Base-by-base conservation (phyloP, 2,329 filamentous ascomycete genomes). In the Elsinoe arachidis region DNA sequence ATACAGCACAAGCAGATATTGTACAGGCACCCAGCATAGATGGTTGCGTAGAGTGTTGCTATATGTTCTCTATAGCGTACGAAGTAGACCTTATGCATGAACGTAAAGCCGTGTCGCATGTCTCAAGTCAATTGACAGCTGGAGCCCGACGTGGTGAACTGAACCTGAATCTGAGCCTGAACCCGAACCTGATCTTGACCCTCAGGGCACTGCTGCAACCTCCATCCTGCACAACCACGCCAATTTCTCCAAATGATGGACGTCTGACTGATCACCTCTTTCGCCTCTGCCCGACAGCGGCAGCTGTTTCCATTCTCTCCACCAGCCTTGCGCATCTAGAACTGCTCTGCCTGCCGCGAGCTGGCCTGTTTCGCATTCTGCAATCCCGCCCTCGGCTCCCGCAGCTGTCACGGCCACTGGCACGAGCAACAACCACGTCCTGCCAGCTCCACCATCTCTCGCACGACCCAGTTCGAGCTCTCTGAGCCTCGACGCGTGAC, bases 341-440 rank as follows among this genome's bases (percentile, higher is more conserved):
- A 37, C 33, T 10, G 33, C 15, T 17, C 38, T 34, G 33, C n/a
- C 33, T 39, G 33, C 35, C 19, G 12, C 49, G 12, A 53, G 11
- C 19, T 39, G 15, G 49, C 30, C 49, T 46, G 35, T 53, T 53
- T 38, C 49, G 19, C 49, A 26, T 39, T 21, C 49, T 37, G 17
- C 49, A 35, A 19, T 53, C 49, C 49, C 34, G 49, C 38, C 26
- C 49, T 53, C 34, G 33, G 49, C 49, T 53, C 12, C 49, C 49
- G 49, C 35, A 15, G n/a, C 26, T 35, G 33, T 7, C 26, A 30
- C 26, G 5, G 26, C 5, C 26, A 30, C 26, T 2, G 9, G 26
- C 26, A 30, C 26, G 26, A 30, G n/a, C 47, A 17, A 21, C 34
- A 38, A 23, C 41, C n/a, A 30, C 41, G 41, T 19, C 49, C n/a